Base-by-base conservation (phyloP, 805 yeast species). In the Saturnispora silvae region DNA sequence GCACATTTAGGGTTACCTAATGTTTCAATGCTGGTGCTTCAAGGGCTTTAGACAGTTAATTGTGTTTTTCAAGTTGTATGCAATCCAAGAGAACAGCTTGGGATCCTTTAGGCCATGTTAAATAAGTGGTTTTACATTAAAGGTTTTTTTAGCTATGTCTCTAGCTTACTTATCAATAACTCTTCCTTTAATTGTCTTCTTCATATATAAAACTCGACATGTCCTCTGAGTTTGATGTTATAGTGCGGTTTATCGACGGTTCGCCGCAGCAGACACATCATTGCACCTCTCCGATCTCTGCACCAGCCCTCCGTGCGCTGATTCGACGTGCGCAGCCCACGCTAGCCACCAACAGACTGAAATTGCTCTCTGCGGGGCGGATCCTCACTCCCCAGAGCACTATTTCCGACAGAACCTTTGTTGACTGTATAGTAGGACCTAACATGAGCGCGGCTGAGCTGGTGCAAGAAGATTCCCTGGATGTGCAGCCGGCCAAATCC, bases 341-440 rank as follows among this genome's bases (percentile, higher is more conserved):
- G 2, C 50, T 61, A 17, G 50, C 63, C 0, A 49, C 54, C 10
- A 67, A 65, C 31, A 57, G 87, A 48, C 61, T 82, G 25, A 65
- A 84, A 40, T 65, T 82, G 42, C 77, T 82, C 24, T 73, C 75
- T 51, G 74, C 72, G 44, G 94, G 94, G 13, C 63, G 73, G 34
- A 79, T 81, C 2, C 57, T 82, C 33, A 31, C 39, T 20, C 45
- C 35, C 11, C n/a, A 45, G 3, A 33, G 33, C 20, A 51, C 54
- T 1, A 33, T 60, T 8, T 59, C 59, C 32, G 14, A 23, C 10
- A 19, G 35, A 14, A 60, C 80, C n/a, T 82, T 77, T 50, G 65
- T 85, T 4, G 94, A 83, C 53, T 84, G 95, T 59, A 70, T 83
- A 4, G 67, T 83, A 11, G 95, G 95, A 5, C 85, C 74, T 24